phyloP scores from a whole-genome alignment of 805 yeast species.

The Pichia phayaonensis region DNA sequence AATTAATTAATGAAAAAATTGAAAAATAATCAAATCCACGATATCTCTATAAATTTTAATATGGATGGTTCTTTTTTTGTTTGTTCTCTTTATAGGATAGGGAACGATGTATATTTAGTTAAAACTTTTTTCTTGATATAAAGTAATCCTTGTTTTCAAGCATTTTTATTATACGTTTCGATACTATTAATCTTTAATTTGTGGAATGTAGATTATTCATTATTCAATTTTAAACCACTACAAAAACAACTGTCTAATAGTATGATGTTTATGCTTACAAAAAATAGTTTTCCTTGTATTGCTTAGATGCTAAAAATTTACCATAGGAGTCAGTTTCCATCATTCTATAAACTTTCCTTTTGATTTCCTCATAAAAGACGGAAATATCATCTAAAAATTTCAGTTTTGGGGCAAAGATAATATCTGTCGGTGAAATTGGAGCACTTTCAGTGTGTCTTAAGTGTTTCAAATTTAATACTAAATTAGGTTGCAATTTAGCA shows the following conservation, averaged over 20 bases:
- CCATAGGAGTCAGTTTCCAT: constrained; percentile 72
- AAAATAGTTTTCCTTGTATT: constrained; percentile 27
- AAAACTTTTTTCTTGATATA: constrained; percentile 6
- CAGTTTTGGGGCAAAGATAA: constrained; percentile 28
- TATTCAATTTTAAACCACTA: no score
- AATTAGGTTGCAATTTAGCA: neutral
- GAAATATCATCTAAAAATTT: constrained; percentile 30
- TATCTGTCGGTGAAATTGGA: constrained; percentile 28
- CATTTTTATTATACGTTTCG: neutral
- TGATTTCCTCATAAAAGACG: constrained; percentile 42
- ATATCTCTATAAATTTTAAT: neutral
- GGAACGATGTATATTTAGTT: constrained; percentile 8
- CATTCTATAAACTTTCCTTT: constrained; percentile 42
- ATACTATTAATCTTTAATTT: neutral
- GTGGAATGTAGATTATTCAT: no score
- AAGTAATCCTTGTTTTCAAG: neutral
- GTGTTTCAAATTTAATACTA: constrained; percentile 6
- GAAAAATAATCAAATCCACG: neutral
- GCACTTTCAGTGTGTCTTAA: constrained; percentile 1
- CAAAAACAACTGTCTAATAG: neutral
- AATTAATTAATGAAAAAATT: neutral
- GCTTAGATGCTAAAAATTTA: constrained; percentile 47
- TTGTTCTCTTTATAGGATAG: constrained; percentile 5
- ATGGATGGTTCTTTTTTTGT: neutral
- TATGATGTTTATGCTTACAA: neutral